These are phyloP conservation scores for Clavispora santaluciae DNA, from an alignment of 805 yeast species.

Conservation along the genomic window DNA sequence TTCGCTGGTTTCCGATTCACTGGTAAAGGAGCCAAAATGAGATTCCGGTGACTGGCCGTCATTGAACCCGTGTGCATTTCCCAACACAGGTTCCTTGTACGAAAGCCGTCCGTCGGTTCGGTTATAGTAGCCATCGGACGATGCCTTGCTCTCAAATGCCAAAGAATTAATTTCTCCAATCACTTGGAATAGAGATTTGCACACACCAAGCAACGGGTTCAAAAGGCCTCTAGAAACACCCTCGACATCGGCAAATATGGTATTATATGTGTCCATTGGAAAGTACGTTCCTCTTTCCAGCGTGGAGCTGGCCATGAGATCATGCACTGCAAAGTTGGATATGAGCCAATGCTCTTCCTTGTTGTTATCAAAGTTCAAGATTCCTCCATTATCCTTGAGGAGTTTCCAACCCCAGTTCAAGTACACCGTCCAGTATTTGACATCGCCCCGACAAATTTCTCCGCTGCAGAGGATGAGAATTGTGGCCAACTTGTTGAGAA, in stretches of 20 bases:
- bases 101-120: neutral
- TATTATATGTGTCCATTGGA: conserved; percentile 54
- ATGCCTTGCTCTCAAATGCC: conserved; percentile 46
- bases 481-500: conserved; percentile 53
- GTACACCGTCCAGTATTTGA: conserved; percentile 65
- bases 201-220: conserved; percentile 71
- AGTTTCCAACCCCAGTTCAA: conserved; percentile 63
- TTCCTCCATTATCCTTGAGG: conserved; percentile 59
- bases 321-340: conserved; percentile 78
- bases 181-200: conserved; percentile 59
- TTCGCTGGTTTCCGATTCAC: conserved; percentile 19
- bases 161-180: conserved; percentile 66
- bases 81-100: neutral
- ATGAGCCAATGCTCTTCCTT: conserved; percentile 68
- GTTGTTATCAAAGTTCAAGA: conserved; percentile 46
- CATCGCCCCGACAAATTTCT: conserved; percentile 80
- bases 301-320: conserved; percentile 59
- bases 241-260: conserved; percentile 37
- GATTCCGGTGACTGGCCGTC: neutral
- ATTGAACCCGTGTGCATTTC: neutral
- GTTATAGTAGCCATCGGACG: conserved; percentile 11
- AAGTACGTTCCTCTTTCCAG: conserved; percentile 63
- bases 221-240: conserved; percentile 40
- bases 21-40: neutral
- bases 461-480: conserved; percentile 70